A percentile compares a stretch with the other conserved stretches of the same genome.
Conservation (phyloP, 1,284 basidiomycete genomes). For the Cystobasidium slooffiae region DNA sequence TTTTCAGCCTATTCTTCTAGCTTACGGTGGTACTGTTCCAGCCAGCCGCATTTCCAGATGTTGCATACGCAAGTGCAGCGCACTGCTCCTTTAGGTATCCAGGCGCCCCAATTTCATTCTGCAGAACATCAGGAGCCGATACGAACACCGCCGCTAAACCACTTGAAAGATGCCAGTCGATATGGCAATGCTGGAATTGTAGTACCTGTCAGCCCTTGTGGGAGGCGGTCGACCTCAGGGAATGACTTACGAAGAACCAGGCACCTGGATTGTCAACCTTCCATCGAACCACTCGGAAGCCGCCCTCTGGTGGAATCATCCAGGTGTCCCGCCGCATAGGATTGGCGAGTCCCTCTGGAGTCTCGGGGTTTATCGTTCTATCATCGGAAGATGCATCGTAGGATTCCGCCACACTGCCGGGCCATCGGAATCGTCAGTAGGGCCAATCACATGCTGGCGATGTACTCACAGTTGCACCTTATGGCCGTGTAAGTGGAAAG, state of each 20-base stretch:
- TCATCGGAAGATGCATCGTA: conserved; percentile 75
- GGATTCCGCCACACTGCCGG: conserved; percentile 63
- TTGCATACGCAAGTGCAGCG: conserved; percentile 64
- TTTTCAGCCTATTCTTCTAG: background rate
- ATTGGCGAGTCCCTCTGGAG: conserved; percentile 74
- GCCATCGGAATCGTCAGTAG: background rate
- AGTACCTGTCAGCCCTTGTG: conserved; percentile 25
- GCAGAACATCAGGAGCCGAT: conserved; percentile 71
- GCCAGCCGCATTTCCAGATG: conserved; percentile 79
- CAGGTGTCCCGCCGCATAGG: conserved; percentile 79
- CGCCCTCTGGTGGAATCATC: conserved; percentile 65
- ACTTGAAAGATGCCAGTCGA: conserved; percentile 71
- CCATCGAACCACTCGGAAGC: conserved; percentile 67
- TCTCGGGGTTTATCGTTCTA: conserved; percentile 75
- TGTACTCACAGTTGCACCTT: conserved; percentile 1
- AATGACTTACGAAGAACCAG: conserved; percentile 66
- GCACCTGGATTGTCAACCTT: conserved; percentile 80
- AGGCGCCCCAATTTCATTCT: conserved; percentile 62
- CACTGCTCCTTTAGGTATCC: conserved; percentile 72
- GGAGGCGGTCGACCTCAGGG: conserved; percentile 57
- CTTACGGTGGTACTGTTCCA: conserved; percentile 61
- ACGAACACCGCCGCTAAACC: conserved; percentile 76
- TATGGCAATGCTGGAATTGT: conserved; percentile 30
- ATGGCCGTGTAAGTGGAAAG: conserved; percentile 60
- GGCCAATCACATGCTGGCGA: background rate